phyloP scores from a whole-genome alignment of 352 stramenopile species.

The Globisporangium recalcitrans region DNA sequence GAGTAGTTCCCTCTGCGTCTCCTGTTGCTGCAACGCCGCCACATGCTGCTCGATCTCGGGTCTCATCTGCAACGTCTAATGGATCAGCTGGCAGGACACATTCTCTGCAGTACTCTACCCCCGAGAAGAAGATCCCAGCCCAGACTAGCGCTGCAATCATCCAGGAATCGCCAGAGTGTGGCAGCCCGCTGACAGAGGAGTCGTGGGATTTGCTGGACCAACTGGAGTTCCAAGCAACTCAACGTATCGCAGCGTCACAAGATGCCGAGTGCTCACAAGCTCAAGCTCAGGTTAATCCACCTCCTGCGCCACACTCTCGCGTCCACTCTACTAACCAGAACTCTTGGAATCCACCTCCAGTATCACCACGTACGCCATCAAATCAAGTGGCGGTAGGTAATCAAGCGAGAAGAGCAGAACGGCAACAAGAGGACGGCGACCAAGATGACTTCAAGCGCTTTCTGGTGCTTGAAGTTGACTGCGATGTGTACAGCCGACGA shows the following conservation, averaged over 20 bases:
- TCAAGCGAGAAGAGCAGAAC: neutral
- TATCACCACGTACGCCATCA: neutral
- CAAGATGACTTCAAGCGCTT: constrained; percentile 48
- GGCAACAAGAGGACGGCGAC: neutral
- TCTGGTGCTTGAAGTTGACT: constrained; percentile 61
- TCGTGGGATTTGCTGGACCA: constrained; percentile 74
- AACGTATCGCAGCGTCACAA: constrained; percentile 25
- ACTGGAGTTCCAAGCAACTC: constrained; percentile 52
- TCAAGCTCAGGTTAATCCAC: constrained; percentile 22
- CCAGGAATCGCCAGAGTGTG: constrained; percentile 36
- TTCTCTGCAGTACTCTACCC: constrained; percentile 3
- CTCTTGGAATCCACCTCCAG: constrained; percentile 12
- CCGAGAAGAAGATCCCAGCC: neutral
- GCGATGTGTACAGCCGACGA: constrained; percentile 42
- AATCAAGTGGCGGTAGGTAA: constrained; percentile 1
- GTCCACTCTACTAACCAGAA: constrained; percentile 14
- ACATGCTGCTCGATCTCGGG: neutral
- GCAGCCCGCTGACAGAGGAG: constrained; percentile 69
- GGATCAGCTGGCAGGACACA: neutral
- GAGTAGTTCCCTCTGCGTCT: neutral
- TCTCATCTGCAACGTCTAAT: neutral
- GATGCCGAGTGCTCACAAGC: constrained; percentile 6
- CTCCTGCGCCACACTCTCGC: constrained; percentile 20
- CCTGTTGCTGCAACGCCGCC: neutral
- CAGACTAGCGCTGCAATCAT: constrained; percentile 10